Evolutionary conservation across 441 rosid genomes (phyloP), one percentile per base, ranked within the genome.

Genomic region (Biscutella laevigata): DNA sequence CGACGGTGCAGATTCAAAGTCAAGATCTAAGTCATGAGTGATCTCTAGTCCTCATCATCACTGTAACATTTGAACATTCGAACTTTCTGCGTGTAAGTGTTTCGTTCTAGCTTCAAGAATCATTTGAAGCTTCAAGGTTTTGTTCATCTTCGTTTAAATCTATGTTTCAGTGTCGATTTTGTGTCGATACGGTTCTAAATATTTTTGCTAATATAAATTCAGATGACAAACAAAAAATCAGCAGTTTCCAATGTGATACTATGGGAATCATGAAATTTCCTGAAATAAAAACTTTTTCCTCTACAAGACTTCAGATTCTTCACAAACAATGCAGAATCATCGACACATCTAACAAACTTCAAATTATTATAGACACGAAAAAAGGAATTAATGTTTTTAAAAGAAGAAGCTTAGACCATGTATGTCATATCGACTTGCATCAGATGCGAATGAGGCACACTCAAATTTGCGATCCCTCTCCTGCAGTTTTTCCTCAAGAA

Each of bases 341-440:
- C 15, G 19, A 46, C 25, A 2, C 11, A 30, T 26, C 33, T 16
- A 32, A 55, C 62, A 2, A 11, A 47, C 36, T 40, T 12, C 3
- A 15, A 24, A n/a, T n/a, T n/a, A 15, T 9, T 64, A 42, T 64
- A 57, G 52, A 48, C 68, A 47, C 16, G 4, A 33, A 13, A 22
- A 10, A 26, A 17, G 5, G 8, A 45, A 45, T n/a, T n/a, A n/a
- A n/a, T n/a, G n/a, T n/a, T n/a, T n/a, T n/a, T n/a, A 15, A 50
- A 34, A 29, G 19, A 52, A 20, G 15, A n/a, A 28, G 13, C 26
- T 83, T 71, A 92, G 43, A 92, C 98, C 98, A 88, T 92, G 76
- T 92, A 92, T 24, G 98, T 92, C 98, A 88, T 92, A 34, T 96
- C 94, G 4, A 92, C 98, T 78, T 92, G 98, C 87, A 92, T 83